A percentile compares a stretch with the other conserved stretches of the same genome.
Evolutionary conservation across 768 basidiomycete genomes (phyloP).

Genomic region (Trametes cinnabarina): DNA sequence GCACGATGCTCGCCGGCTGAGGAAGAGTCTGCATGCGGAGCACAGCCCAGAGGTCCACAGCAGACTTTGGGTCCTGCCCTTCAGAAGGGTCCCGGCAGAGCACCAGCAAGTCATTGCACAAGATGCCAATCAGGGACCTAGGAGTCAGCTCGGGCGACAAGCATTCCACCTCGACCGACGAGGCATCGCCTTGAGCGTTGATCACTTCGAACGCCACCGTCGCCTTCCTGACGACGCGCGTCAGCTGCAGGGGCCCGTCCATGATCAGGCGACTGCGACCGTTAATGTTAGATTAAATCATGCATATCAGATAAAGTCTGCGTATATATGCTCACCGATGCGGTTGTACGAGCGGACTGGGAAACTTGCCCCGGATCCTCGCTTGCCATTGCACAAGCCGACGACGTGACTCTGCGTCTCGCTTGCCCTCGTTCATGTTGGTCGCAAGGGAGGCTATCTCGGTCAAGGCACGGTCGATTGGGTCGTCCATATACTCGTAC

Average conservation of each 20-base stretch:
- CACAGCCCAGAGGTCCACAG: conserved; percentile 95
- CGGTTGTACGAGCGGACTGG: conserved; percentile 96
- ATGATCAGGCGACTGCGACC: conserved; percentile 77
- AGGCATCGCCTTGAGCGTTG: conserved; percentile 72
- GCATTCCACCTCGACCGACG: conserved; percentile 86
- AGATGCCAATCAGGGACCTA: conserved; percentile 71
- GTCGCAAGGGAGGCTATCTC: conserved; percentile 89
- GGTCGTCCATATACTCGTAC: conserved; percentile 73
- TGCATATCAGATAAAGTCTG: background rate
- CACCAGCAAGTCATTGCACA: conserved; percentile 93
- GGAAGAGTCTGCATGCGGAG: conserved; percentile 91
- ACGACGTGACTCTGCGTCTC: conserved; percentile 88
- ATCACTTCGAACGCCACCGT: conserved; percentile 78
- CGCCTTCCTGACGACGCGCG: conserved; percentile 87
- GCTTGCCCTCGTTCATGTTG: conserved; percentile 98
- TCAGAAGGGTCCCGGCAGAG: conserved; percentile 85
- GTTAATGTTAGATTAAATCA: background rate
- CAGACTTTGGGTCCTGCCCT: conserved; percentile 68
- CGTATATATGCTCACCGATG: conserved; percentile 64
- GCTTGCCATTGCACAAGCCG: conserved; percentile 90
- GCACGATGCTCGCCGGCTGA: conserved; percentile 86
- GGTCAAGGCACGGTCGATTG: conserved; percentile 78
- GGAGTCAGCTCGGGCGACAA: conserved; percentile 85
- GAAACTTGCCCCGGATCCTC: conserved; percentile 87
- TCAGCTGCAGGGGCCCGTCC: conserved; percentile 83